These are phyloP conservation scores for Stagonosporopsis tanaceti DNA, from an alignment of 2,329 filamentous ascomycete genomes.

Conservation along the genomic window DNA sequence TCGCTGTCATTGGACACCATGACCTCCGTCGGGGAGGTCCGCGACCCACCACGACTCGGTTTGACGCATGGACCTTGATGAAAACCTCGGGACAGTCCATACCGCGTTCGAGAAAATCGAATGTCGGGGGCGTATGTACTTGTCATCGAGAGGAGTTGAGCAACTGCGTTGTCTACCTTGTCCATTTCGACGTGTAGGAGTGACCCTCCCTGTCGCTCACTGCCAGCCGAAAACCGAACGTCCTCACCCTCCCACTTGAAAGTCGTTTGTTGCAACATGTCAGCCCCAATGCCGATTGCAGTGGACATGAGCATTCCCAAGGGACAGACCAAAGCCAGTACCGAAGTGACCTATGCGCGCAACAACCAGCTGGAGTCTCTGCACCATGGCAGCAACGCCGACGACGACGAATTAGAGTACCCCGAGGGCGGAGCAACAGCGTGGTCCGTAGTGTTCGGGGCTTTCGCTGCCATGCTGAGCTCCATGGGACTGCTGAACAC, in stretches of 20 bases:
- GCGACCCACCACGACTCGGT: constrained; percentile 16
- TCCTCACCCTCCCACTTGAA: neutral
- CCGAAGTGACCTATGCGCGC: neutral
- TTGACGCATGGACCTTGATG: constrained; percentile 10
- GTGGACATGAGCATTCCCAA: neutral
- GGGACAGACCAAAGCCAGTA: neutral
- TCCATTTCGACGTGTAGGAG: neutral
- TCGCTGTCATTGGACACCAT: constrained; percentile 5
- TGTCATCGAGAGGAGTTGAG: neutral
- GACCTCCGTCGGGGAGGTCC: constrained; percentile 19
- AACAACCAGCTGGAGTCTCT: constrained; percentile 9
- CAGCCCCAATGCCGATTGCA: neutral
- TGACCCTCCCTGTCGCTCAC: neutral
- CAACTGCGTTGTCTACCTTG: neutral
- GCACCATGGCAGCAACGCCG: neutral
- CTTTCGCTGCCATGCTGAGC: constrained; percentile 50
- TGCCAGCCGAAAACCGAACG: neutral
- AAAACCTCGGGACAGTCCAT: constrained; percentile 13
- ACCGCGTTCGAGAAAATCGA: constrained; percentile 11
- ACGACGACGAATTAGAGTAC: constrained; percentile 16
- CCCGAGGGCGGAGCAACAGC: constrained; percentile 54
- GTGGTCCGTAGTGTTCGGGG: constrained; percentile 55
- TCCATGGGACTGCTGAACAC: constrained; percentile 54
- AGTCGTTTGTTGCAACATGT: neutral
- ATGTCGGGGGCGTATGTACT: neutral